Evolutionary conservation across 495 filamentous ascomycete genomes (phyloP), one percentile per base, ranked within the genome.

Genomic region (Xylaria castorea): DNA sequence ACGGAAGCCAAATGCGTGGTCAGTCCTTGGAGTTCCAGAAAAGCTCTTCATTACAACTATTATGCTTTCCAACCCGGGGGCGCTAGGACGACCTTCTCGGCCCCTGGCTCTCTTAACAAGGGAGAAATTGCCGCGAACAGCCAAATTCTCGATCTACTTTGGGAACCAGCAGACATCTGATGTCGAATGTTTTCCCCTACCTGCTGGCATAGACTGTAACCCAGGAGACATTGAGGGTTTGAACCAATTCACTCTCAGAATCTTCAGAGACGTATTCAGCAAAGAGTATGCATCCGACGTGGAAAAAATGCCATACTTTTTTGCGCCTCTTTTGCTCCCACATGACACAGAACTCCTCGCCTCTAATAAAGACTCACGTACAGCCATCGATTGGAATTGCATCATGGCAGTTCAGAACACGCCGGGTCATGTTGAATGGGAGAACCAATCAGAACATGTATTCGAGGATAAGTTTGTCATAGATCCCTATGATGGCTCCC

Each of bases 241-340:
- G 48, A 91, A 87, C 25, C 76, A 77, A 1, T 95, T 97, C 75
- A 97, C 93, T 0, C 82, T 95, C 44, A 86, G 87, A 11, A 79
- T 97, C 4, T 97, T 95, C 76, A 83, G 88, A n/a, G 93, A 98
- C 77, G 81, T 98, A 0, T 99, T 97, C 80, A 94, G 93, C 73
- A 99, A 99, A 80, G 85, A 83, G 5, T 99, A 93, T 76, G 90
- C 92, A 48, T 75, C 85, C 0, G 85, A 91, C 38, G 64, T 83
- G 0, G 83, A 87, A 11, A 88, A 90, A 20, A 91, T 97, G 77
- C 90, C 94, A 0, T 99, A 97, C 80, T 98, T 95, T 87, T 80
- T 98, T 51, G 92, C 89, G 6, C 96, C 96, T 6, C 79, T 90
- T 32, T 16, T n/a, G 11, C 66, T 74, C 36, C 42, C 32, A 4